phyloP scores from a whole-genome alignment of 2,329 filamentous ascomycete genomes.

The Dothideomycetes sp. region DNA sequence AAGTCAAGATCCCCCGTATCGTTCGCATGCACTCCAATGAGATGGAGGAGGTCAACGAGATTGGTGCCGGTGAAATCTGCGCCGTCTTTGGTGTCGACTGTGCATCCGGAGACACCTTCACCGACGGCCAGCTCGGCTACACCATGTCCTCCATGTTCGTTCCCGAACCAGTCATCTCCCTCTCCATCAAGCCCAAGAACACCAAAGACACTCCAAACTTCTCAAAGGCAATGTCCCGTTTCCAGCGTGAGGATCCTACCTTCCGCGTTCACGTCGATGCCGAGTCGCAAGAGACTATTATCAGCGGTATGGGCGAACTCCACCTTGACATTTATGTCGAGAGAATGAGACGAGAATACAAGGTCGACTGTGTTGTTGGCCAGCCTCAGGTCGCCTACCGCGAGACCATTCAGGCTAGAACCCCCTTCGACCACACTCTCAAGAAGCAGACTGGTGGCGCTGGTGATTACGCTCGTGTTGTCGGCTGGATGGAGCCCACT shows the following conservation, averaged over 20 bases:
- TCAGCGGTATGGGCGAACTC: conserved; percentile 95
- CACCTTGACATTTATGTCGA: conserved; percentile 97
- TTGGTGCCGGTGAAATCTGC: conserved; percentile 94
- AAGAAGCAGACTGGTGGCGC: conserved; percentile 94
- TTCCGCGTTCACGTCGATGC: conserved; percentile 89
- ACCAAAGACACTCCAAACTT: conserved; percentile 88
- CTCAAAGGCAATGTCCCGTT: conserved; percentile 96
- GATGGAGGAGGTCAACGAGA: conserved; percentile 91
- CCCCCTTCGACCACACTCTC: conserved; percentile 84
- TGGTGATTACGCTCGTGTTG: conserved; percentile 88
- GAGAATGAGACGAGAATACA: conserved; percentile 92
- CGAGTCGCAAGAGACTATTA: conserved; percentile 93
- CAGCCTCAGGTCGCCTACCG: conserved; percentile 95
- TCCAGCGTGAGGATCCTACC: conserved; percentile 95
- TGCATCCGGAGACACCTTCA: conserved; percentile 95
- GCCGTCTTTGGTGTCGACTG: conserved; percentile 97
- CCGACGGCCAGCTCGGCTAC: conserved; percentile 83
- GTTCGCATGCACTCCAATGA: conserved; percentile 99
- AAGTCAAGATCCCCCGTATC: conserved; percentile 91
- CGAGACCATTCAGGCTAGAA: conserved; percentile 72
- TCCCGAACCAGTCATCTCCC: conserved; percentile 92
- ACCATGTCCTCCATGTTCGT: conserved; percentile 98
- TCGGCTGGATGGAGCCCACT: conserved; percentile 83
- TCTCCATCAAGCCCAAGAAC: conserved; percentile 93
- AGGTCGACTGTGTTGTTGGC: conserved; percentile 89